A percentile compares a stretch with the other conserved stretches of the same genome.
Evolutionary conservation across 1,139 yeast species (phyloP).

Genomic region (Hyphopichia buzzinii): DNA sequence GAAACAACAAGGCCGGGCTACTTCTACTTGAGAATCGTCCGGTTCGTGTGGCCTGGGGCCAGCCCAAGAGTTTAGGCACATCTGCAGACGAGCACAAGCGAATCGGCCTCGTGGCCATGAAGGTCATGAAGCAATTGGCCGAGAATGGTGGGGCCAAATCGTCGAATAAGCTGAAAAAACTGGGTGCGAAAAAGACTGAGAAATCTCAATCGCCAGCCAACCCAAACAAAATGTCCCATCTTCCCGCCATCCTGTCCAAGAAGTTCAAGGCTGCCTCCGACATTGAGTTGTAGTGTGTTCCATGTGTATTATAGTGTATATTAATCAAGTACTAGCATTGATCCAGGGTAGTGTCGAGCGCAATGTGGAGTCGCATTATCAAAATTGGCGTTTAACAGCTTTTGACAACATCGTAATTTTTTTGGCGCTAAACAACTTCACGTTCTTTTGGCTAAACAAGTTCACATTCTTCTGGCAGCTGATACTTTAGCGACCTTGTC

Average conservation of each 20-base stretch:
- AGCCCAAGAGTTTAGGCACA: slow-evolving; percentile 48
- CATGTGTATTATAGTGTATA: too few relatives aligned
- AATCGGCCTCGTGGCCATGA: slow-evolving; percentile 53
- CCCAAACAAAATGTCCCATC: neutral
- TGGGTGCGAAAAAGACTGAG: neutral
- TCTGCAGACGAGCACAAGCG: slow-evolving; percentile 49
- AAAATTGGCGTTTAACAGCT: too few relatives aligned
- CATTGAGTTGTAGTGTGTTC: slow-evolving; percentile 9
- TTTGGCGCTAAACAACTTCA: too few relatives aligned
- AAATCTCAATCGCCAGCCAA: neutral
- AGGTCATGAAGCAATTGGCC: slow-evolving; percentile 56
- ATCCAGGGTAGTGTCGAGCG: too few relatives aligned
- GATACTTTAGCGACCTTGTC: too few relatives aligned
- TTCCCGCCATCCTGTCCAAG: neutral
- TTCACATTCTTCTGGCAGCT: too few relatives aligned
- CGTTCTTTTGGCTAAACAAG: too few relatives aligned
- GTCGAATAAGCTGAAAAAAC: neutral
- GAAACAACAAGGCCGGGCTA: slow-evolving; percentile 33
- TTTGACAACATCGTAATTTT: too few relatives aligned
- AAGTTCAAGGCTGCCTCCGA: slow-evolving; percentile 14
- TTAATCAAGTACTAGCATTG: too few relatives aligned
- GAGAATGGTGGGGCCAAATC: slow-evolving; percentile 13
- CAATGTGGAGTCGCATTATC: too few relatives aligned
- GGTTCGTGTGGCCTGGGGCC: slow-evolving; percentile 67
- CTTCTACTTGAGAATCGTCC: slow-evolving; percentile 40